These are phyloP conservation scores for Ceratobasidium sp. DNA, from an alignment of 1,284 basidiomycete species.

Conservation along the genomic window DNA sequence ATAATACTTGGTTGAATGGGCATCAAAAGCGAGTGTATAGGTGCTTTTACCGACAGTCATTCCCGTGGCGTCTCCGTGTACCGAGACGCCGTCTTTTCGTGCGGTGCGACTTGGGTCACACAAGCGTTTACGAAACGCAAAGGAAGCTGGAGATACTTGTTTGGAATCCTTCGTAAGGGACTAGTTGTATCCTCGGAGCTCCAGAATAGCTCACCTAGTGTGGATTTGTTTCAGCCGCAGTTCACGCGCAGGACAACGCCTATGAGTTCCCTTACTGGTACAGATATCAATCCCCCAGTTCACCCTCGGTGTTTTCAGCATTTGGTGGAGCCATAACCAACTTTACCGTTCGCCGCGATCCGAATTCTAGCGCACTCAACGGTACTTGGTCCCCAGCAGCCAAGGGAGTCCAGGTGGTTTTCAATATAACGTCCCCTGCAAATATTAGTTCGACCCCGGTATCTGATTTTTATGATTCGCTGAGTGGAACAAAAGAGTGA, in stretches of 20 bases:
- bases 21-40: not conserved
- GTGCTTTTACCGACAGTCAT: conserved; percentile 21
- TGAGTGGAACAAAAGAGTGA: conserved; percentile 23
- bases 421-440: conserved; percentile 25
- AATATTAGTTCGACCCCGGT: conserved; percentile 19
- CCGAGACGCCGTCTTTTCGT: conserved; percentile 17
- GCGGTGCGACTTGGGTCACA: conserved; percentile 20
- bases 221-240: conserved; percentile 17
- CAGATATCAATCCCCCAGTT: conserved; percentile 12
- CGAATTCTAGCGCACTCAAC: not conserved
- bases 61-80: conserved; percentile 28
- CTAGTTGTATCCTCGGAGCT: no score
- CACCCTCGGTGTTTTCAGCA: conserved; percentile 18
- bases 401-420: conserved; percentile 15
- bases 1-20: no score
- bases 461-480: not conserved
- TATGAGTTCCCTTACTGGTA: conserved; percentile 33
- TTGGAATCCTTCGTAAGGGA: conserved; percentile 33
- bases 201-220: no score
- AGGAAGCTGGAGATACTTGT: conserved; percentile 30
- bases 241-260: conserved; percentile 35
- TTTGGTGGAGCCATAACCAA: conserved; percentile 32
- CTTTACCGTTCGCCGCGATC: conserved; percentile 9
- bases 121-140: not conserved
- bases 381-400: not conserved